Base-by-base conservation (phyloP, 306 rosid species). In the Heteromeles arbutifolia region DNA sequence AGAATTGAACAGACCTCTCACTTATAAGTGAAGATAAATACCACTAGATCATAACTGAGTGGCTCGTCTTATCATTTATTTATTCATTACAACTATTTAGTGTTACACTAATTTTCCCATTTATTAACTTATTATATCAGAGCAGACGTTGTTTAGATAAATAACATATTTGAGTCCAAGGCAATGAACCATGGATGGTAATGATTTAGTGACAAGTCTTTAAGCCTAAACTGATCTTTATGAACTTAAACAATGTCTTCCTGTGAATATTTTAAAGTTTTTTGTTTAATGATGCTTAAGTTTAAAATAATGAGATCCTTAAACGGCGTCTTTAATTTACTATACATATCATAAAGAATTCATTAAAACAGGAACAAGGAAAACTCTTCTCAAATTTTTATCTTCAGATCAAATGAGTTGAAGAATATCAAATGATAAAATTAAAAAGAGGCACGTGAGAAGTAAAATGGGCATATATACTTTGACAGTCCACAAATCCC, bases 1-100 rank as follows among this genome's bases (percentile, higher is more conserved):
- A 6, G 0, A 37, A 37, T 37, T 10, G 2, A 34, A 34, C 2
- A 37, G 0, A 7, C 10, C 9, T 37, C 41, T 37, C 2, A 7
- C 41, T 37, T 37, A 37, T 10, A 37, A 7, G 0, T 37, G 10
- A 37, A 37, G 2, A 37, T 7, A 0, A 37, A 7, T 37, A 37
- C 0, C 41, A 37, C 2, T 0, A 37, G 0, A 37, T 10, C 41
- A 37, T 37, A 37, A 37, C 41, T 7, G 1, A 7, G 0, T 37
- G 2, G 9, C 41, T 57, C 3, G 17, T 57, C 17, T 57, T 57
- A 4, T 13, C 3, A 57, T 22, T 57, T 22, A 57, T n/a, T 22
- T 57, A 57, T 8, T 50, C 54, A 17, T 4, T 22, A 25, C 1
- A 29, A 57, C 6, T 57, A 57, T 10, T 57, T 11, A 11, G 5